A percentile compares a stretch with the other conserved stretches of the same genome.
Conservation (phyloP, 2,329 filamentous ascomycete genomes). For the Pseudogymnoascus destructans region DNA sequence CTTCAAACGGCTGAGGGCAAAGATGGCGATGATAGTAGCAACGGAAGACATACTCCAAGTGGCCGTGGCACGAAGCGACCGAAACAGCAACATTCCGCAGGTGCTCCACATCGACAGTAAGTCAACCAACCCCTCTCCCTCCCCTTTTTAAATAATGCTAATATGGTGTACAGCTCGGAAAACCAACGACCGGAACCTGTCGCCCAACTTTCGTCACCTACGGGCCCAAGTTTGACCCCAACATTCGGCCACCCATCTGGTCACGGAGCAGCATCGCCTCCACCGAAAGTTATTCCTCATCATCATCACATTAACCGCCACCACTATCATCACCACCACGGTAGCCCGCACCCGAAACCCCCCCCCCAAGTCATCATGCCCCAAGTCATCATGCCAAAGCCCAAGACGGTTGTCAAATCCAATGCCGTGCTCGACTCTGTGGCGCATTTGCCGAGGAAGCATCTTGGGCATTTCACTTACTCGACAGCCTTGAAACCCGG, state of each 20-base stretch:
- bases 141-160: constrained; percentile 13
- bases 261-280: constrained; percentile 33
- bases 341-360: constrained; percentile 18
- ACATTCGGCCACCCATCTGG: constrained; percentile 38
- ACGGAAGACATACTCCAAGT: constrained; percentile 47
- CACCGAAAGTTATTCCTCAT: constrained; percentile 18
- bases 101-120: constrained; percentile 56
- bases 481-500: constrained; percentile 48
- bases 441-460: constrained; percentile 55
- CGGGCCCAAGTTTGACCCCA: constrained; percentile 30
- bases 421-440: constrained; percentile 61
- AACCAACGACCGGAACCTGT: constrained; percentile 40
- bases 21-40: constrained; percentile 54
- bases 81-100: constrained; percentile 40
- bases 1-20: constrained; percentile 62
- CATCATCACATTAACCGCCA: constrained; percentile 24
- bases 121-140: constrained; percentile 23
- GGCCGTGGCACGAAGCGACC: constrained; percentile 46
- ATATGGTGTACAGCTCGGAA: constrained; percentile 34
- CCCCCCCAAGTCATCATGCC: constrained; percentile 31
- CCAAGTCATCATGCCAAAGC: constrained; percentile 38
- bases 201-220: constrained; percentile 34
- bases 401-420: constrained; percentile 54
- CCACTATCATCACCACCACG: constrained; percentile 32
- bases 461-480: constrained; percentile 79